Conservation (phyloP, 495 filamentous ascomycete genomes). For the Endocarpon pusillum region DNA sequence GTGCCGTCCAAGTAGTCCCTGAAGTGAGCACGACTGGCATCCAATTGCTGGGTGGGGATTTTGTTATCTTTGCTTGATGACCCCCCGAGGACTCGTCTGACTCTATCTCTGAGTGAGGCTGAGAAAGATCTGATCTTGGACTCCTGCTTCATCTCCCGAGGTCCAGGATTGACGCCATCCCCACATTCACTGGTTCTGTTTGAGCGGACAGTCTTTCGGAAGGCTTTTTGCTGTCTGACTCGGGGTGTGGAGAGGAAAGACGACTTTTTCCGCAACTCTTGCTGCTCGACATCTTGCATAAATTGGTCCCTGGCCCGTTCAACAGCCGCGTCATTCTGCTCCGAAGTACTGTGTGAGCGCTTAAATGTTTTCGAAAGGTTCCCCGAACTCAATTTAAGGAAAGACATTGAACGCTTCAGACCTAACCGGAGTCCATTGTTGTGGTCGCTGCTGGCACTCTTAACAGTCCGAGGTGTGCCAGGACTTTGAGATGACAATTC, state of each 20-base stretch:
- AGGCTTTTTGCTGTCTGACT: conserved; percentile 31
- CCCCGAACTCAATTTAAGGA: conserved; percentile 28
- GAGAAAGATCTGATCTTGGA: conserved; percentile 41
- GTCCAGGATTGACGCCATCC: conserved; percentile 11
- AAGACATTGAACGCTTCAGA: conserved; percentile 44
- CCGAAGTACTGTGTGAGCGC: conserved; percentile 15
- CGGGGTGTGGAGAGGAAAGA: conserved; percentile 27
- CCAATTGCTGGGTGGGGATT: conserved; percentile 33
- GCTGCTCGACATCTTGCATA: conserved; percentile 18
- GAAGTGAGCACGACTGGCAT: conserved; percentile 29
- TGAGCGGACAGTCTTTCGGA: conserved; percentile 43
- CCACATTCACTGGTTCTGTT: conserved; percentile 24
- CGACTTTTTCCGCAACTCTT: conserved; percentile 25
- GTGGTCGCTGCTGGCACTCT: conserved; percentile 7
- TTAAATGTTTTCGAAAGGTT: conserved; percentile 10
- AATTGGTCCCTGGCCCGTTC: conserved; percentile 31
- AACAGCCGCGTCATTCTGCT: conserved; percentile 26
- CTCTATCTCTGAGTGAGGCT: conserved; percentile 38
- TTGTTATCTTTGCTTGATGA: conserved; percentile 24
- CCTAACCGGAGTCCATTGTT: conserved; percentile 10
- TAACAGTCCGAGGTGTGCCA: not conserved
- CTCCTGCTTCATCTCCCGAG: conserved; percentile 11
- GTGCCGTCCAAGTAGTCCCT: conserved; percentile 13
- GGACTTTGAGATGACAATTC: conserved; percentile 9
- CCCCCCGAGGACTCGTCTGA: conserved; percentile 40